These are phyloP conservation scores for Xylariaceae sp. DNA, from an alignment of 2,329 filamentous ascomycete genomes.

Conservation along the genomic window DNA sequence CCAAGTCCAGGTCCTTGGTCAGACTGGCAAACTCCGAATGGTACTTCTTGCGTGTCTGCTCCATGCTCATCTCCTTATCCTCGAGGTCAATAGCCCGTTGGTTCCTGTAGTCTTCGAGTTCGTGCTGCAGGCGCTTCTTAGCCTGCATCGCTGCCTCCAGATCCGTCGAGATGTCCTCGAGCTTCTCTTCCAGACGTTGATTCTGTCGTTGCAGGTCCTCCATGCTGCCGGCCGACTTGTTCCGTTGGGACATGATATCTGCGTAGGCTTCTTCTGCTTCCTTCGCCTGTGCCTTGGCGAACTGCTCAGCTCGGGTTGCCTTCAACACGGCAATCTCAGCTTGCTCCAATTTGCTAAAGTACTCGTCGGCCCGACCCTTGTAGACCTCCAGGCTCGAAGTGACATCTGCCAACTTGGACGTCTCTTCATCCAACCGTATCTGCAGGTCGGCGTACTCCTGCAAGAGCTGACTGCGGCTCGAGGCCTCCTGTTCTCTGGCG, in stretches of 20 bases:
- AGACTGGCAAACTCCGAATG: conserved; percentile 85
- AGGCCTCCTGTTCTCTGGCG: conserved; percentile 78
- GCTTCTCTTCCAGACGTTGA: conserved; percentile 81
- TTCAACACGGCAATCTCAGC: conserved; percentile 94
- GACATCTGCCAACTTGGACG: conserved; percentile 78
- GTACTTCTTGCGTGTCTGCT: conserved; percentile 97
- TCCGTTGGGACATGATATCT: conserved; percentile 83
- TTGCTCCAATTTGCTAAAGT: conserved; percentile 95
- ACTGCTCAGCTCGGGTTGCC: conserved; percentile 84
- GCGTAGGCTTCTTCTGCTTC: conserved; percentile 91
- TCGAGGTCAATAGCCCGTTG: conserved; percentile 94
- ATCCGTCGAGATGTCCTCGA: conserved; percentile 89
- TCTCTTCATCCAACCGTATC: conserved; percentile 84
- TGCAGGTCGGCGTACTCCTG: conserved; percentile 92
- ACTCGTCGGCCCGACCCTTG: conserved; percentile 88
- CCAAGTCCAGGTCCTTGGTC: conserved; percentile 87
- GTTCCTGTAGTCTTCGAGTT: conserved; percentile 94
- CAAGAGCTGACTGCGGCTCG: conserved; percentile 81
- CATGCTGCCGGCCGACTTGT: conserved; percentile 79
- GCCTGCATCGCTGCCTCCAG: conserved; percentile 78
- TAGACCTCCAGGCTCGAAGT: conserved; percentile 80
- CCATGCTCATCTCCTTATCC: conserved; percentile 92
- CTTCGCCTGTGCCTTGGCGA: conserved; percentile 81
- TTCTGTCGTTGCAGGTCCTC: conserved; percentile 88
- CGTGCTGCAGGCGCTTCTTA: conserved; percentile 91